Evolutionary conservation across 768 basidiomycete genomes (phyloP).

Genomic region (Sporobolomyces roseus): DNA sequence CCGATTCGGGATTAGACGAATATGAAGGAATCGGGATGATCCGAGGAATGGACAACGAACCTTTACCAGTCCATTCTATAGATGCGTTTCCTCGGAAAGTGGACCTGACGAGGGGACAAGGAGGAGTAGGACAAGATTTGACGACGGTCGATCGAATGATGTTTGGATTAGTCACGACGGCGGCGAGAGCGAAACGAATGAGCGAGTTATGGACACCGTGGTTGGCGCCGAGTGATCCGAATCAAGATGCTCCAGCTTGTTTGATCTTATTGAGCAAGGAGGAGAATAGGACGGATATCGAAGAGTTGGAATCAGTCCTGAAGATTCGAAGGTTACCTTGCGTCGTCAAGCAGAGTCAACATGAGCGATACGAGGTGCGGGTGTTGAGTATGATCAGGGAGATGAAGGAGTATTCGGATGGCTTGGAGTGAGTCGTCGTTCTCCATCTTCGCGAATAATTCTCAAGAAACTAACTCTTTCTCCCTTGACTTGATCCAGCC

Average conservation of each 20-base stretch:
- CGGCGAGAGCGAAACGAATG: slow-evolving; percentile 32
- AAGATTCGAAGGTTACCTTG: slow-evolving; percentile 23
- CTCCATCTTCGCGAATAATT: not conserved
- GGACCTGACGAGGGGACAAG: not conserved
- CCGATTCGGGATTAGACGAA: not conserved
- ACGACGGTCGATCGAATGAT: slow-evolving; percentile 13
- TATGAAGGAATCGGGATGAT: not conserved
- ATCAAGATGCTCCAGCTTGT: slow-evolving; percentile 20
- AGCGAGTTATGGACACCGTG: slow-evolving; percentile 33
- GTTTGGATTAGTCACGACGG: slow-evolving; percentile 38
- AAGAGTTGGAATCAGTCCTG: slow-evolving; percentile 17
- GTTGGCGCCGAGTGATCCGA: slow-evolving; percentile 12
- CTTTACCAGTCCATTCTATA: slow-evolving; percentile 18
- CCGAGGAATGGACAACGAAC: slow-evolving; percentile 1
- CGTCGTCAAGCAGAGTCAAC: slow-evolving; percentile 15
- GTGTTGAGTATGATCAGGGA: slow-evolving; percentile 40
- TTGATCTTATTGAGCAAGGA: slow-evolving; percentile 35
- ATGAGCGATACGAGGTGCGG: slow-evolving; percentile 42
- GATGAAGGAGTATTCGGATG: slow-evolving; percentile 30
- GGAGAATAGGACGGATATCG: slow-evolving; percentile 22
- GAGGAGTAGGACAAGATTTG: slow-evolving; percentile 3
- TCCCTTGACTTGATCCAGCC: not conserved
- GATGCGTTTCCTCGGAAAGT: slow-evolving; percentile 21
- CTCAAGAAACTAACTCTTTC: not conserved
- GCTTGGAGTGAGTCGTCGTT: slow-evolving; percentile 16